A percentile compares a stretch with the other conserved stretches of the same genome.
These are phyloP conservation scores for Arbutus unedo DNA, from an alignment of 148 eudicot species.

Conservation along the genomic window DNA sequence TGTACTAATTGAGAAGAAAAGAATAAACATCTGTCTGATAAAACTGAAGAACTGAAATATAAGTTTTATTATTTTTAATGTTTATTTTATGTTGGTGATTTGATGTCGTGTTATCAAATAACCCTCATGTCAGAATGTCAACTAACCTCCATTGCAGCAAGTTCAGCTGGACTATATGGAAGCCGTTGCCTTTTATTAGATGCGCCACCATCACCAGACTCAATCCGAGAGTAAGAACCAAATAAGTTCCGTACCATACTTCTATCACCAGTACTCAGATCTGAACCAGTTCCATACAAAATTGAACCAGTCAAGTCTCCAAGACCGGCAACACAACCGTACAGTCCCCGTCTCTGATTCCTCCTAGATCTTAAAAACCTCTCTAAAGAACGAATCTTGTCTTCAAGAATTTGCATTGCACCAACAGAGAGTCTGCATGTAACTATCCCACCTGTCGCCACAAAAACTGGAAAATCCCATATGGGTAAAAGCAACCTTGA, in stretches of 20 bases:
- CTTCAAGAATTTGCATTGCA: slow-evolving; percentile 88
- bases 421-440: slow-evolving; percentile 72
- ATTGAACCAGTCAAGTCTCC: slow-evolving; percentile 94
- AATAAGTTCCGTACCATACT: slow-evolving; percentile 66
- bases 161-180: slow-evolving; percentile 81
- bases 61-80: background rate
- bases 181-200: slow-evolving; percentile 86
- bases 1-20: background rate
- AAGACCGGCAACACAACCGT: slow-evolving; percentile 87
- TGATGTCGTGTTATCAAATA: background rate
- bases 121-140: background rate
- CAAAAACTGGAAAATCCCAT: slow-evolving; percentile 91
- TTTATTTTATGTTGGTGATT: background rate
- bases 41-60: background rate
- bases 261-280: slow-evolving; percentile 62
- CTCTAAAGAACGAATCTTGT: slow-evolving; percentile 84
- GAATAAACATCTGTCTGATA: background rate
- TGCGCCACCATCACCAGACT: slow-evolving; percentile 49
- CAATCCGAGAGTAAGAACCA: slow-evolving; percentile 69
- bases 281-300: slow-evolving; percentile 60
- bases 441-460: slow-evolving; percentile 49
- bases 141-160: slow-evolving; percentile 90
- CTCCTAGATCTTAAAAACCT: slow-evolving; percentile 74
- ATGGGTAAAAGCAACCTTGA: slow-evolving; percentile 88
- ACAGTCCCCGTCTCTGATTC: slow-evolving; percentile 92